Evolutionary conservation across 2,329 filamentous ascomycete genomes (phyloP), one percentile per base, ranked within the genome.

Genomic region (Purpureocillium lavendulum): DNA sequence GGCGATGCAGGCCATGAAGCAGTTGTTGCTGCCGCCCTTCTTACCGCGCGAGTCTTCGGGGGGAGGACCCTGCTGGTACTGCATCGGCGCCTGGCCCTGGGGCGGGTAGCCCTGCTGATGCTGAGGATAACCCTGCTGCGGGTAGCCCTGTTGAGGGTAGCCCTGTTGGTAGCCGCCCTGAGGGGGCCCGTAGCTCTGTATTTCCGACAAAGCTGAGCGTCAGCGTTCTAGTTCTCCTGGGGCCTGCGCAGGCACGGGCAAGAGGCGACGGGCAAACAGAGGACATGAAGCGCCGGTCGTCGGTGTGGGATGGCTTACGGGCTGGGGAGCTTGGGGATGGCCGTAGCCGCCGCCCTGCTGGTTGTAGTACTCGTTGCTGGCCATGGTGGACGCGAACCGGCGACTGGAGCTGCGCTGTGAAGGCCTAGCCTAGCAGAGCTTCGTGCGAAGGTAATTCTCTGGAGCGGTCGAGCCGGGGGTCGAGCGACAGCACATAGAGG

Each of bases 1-100:
- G 8, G 69, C 69, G 35, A 73, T 55, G 58, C 68, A 72, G 41
- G 60, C 66, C 33, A 62, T 59, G 38, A 72, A 50, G 49, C 69
- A 73, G 48, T 60, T 63, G 41, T 62, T 60, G 38, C 61, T 56
- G 41, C 61, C 60, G 36, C 60, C 55, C 43, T 54, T 55, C 45
- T 49, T 44, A 44, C 53, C 46, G 44, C 54, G 45, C 43, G 40
- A 46, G 48, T 55, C 49, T 16, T 50, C 53, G 31, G 46, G 55
- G 15, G 60, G 57, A 26, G 57, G 61, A 16, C 52, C 57, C 49
- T 65, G 63, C 44, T 67, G 60, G 48, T 67, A 65, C 50, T 66
- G 60, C 60, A 67, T 67, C 42, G 61, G 66, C 40, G 60, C 58
- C 48, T 66, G 61, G 51, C 44, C 59, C 34, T 55, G 54, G n/a